These are phyloP conservation scores for Tylopilus orsonianus DNA, from an alignment of 1,284 basidiomycete genomes.

Conservation along the genomic window DNA sequence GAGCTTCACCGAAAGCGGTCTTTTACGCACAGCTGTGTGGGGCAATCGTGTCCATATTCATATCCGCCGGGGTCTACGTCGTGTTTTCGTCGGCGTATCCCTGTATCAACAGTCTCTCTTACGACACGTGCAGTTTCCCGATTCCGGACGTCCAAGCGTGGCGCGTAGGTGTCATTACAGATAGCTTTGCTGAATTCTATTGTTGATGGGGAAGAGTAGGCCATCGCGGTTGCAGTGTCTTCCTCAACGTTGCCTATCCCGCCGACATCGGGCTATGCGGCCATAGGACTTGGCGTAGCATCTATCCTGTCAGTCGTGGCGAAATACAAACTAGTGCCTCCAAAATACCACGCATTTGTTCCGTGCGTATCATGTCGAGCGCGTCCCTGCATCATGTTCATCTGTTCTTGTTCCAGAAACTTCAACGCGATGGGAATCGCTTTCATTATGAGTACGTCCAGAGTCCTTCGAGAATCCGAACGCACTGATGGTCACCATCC, in stretches of 20 bases:
- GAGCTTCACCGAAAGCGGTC: constrained; percentile 53
- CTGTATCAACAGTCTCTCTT: constrained; percentile 50
- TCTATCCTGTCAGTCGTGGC: constrained; percentile 7
- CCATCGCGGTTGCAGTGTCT: constrained; percentile 1
- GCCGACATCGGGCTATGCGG: constrained; percentile 4
- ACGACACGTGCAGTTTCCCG: constrained; percentile 23
- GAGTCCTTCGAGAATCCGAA: no score
- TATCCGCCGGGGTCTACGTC: constrained; percentile 19
- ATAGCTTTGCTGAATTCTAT: neutral
- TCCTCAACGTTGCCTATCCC: constrained; percentile 4
- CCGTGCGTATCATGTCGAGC: constrained; percentile 2
- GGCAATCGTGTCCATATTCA: constrained; percentile 19
- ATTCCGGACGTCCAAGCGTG: constrained; percentile 23
- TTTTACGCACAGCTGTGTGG: constrained; percentile 52
- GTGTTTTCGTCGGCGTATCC: no score
- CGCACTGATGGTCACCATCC: neutral
- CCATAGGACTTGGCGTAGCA: neutral
- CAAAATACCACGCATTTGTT: constrained; percentile 8
- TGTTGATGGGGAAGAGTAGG: neutral
- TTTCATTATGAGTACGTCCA: constrained; percentile 1
- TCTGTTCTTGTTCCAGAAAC: neutral
- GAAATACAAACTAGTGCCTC: constrained; percentile 7
- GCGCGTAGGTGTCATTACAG: constrained; percentile 29
- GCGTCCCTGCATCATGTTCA: no score
- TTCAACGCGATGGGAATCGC: constrained; percentile 1